phyloP scores from a whole-genome alignment of 164 flowering plant species.

The Liriodendron chinense region DNA sequence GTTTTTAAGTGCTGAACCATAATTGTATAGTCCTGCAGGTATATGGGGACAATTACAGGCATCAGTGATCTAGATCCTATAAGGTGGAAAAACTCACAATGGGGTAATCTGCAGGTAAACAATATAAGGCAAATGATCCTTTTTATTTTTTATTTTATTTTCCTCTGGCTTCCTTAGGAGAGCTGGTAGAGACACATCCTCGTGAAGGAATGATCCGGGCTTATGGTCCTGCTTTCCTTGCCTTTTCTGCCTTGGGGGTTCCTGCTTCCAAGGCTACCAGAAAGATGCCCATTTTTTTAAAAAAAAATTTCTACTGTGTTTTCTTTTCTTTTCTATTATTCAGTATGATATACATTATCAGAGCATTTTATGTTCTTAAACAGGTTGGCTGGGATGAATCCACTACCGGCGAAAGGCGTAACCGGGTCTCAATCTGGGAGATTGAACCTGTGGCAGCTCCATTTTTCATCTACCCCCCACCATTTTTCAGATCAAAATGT shows the following conservation, averaged over 20 bases:
- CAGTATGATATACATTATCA: not conserved
- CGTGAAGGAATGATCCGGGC: too few species aligned
- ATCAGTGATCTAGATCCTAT: slow-evolving; percentile 85
- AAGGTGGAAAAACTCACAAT: slow-evolving; percentile 94
- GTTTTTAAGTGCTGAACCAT: not conserved
- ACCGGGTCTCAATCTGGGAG: slow-evolving; percentile 92
- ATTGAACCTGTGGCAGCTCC: slow-evolving; percentile 98
- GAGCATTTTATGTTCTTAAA: not conserved
- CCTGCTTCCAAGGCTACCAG: too few species aligned
- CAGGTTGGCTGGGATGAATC: slow-evolving; percentile 99
- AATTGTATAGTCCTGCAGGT: slow-evolving; percentile 40
- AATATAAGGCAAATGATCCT: too few species aligned
- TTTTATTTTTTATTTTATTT: not conserved
- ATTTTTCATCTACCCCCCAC: slow-evolving; percentile 90
- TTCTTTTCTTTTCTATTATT: not conserved
- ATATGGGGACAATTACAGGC: slow-evolving; percentile 98
- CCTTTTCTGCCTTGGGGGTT: too few species aligned
- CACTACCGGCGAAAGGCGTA: slow-evolving; percentile 83
- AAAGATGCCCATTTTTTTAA: too few species aligned
- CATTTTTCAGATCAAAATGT: slow-evolving; percentile 81
- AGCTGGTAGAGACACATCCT: too few species aligned
- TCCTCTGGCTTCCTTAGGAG: too few species aligned
- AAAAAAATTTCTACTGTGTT: not conserved
- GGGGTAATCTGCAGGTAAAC: slow-evolving; percentile 93
- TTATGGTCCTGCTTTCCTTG: too few species aligned